These are phyloP conservation scores for California macrophylla DNA, from an alignment of 441 rosid species.

Conservation along the genomic window DNA sequence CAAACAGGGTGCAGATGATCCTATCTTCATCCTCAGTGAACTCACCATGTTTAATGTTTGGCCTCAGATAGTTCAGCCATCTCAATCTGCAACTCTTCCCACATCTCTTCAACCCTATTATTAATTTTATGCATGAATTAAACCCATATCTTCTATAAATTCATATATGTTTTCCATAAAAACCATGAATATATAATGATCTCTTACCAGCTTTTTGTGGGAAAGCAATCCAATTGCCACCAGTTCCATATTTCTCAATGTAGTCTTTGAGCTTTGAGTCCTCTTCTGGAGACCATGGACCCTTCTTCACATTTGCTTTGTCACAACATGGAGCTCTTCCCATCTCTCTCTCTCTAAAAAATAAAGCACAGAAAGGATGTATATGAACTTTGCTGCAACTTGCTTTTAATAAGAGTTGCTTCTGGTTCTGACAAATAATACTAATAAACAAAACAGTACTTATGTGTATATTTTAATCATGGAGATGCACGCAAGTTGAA, in stretches of 20 bases:
- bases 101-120: conserved; percentile 52
- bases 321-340: conserved; percentile 69
- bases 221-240: conserved; percentile 60
- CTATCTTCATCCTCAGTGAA: conserved; percentile 56
- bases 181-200: not conserved
- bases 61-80: conserved; percentile 71
- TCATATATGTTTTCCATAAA: not conserved
- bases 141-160: no score
- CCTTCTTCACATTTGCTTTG: conserved; percentile 57
- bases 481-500: conserved; percentile 31
- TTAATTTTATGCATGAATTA: no score
- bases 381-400: conserved; percentile 7
- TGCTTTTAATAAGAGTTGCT: conserved; percentile 24
- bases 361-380: conserved; percentile 9
- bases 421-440: no score
- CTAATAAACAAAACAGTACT: not conserved
- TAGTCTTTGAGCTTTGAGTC: conserved; percentile 12
- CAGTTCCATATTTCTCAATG: conserved; percentile 6
- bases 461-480: conserved; percentile 1
- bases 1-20: conserved; percentile 44
- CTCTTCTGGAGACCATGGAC: conserved; percentile 69
- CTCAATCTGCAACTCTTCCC: conserved; percentile 70
- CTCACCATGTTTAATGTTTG: conserved; percentile 66
- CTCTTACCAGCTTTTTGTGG: conserved; percentile 54
- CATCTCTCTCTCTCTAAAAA: conserved; percentile 19